These are phyloP conservation scores for Filosporella fistucella DNA, from an alignment of 495 filamentous ascomycete genomes.

Conservation along the genomic window DNA sequence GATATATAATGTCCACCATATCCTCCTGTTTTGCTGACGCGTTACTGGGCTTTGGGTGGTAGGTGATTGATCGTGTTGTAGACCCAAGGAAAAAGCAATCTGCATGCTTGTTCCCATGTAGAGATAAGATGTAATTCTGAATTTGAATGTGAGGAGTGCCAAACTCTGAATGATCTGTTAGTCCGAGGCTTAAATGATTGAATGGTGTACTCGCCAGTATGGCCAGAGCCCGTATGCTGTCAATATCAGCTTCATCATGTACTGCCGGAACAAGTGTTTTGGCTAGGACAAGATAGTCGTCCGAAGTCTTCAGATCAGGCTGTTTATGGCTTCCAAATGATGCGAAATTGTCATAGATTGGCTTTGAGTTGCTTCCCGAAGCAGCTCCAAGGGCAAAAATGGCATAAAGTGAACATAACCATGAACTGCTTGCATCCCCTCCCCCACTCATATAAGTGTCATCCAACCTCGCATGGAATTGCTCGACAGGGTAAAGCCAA, in stretches of 20 bases:
- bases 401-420: slow-evolving; percentile 18
- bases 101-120: slow-evolving; percentile 28
- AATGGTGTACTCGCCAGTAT: slow-evolving; percentile 19
- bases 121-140: slow-evolving; percentile 26
- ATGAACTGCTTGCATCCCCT: slow-evolving; percentile 2
- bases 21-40: slow-evolving; percentile 20
- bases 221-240: slow-evolving; percentile 26
- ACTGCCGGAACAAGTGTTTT: slow-evolving; percentile 25
- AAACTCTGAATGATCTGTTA: slow-evolving; percentile 17
- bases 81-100: slow-evolving; percentile 28
- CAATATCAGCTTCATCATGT: slow-evolving; percentile 30
- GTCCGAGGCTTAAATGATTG: not conserved
- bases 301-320: slow-evolving; percentile 15
- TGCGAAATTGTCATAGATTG: not conserved
- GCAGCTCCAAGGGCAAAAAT: slow-evolving; percentile 16
- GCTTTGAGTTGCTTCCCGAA: not conserved
- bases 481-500: slow-evolving; percentile 12
- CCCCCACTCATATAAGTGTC: slow-evolving; percentile 9
- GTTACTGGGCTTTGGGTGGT: slow-evolving; percentile 19
- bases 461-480: slow-evolving; percentile 10
- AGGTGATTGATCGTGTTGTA: slow-evolving; percentile 26
- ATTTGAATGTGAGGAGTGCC: slow-evolving; percentile 24
- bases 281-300: slow-evolving; percentile 25
- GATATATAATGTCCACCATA: slow-evolving; percentile 15
- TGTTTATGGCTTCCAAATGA: no score